Percentiles rank a stretch among this genome's conserved stretches.
Conservation (phyloP, 2,329 filamentous ascomycete species). For the Zasmidium angulare region DNA sequence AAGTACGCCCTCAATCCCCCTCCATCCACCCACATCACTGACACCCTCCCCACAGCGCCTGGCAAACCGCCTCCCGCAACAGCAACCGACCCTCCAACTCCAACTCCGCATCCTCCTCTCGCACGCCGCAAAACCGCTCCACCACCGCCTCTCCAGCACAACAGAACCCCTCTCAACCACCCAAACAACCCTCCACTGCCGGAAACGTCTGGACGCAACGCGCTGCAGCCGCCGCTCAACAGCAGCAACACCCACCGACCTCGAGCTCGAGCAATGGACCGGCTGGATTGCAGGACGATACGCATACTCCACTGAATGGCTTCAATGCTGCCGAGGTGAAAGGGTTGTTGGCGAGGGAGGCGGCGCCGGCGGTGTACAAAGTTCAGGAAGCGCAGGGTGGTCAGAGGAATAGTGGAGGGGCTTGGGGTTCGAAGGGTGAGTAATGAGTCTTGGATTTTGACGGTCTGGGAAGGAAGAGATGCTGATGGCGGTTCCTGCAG, state of each 20-base stretch:
- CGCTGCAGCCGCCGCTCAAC: conserved; percentile 5
- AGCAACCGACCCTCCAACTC: conserved; percentile 3
- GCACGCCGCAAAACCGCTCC: conserved; percentile 33
- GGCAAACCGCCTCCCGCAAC: conserved; percentile 16
- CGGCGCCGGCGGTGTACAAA: conserved; percentile 29
- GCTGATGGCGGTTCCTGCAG: background rate
- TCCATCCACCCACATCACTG: background rate
- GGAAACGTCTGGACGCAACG: conserved; percentile 27
- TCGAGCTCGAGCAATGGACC: conserved; percentile 21
- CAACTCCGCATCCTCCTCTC: conserved; percentile 23
- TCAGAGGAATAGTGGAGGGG: conserved; percentile 31
- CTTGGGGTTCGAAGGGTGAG: conserved; percentile 40
- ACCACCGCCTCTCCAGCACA: conserved; percentile 27
- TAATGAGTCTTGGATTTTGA: too few species aligned
- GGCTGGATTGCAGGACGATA: conserved; percentile 26
- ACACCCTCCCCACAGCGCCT: conserved; percentile 10
- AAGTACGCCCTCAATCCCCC: conserved; percentile 1
- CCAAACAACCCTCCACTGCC: conserved; percentile 9
- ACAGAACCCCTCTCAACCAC: conserved; percentile 17
- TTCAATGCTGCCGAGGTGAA: conserved; percentile 48
- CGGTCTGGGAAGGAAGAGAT: background rate
- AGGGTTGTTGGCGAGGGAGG: conserved; percentile 43
- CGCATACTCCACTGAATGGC: conserved; percentile 32
- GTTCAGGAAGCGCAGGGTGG: conserved; percentile 2
- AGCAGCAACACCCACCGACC: conserved; percentile 8